phyloP scores from a whole-genome alignment of 192 early-diverging fungal genomes.

The Umbelopsis vinacea region DNA sequence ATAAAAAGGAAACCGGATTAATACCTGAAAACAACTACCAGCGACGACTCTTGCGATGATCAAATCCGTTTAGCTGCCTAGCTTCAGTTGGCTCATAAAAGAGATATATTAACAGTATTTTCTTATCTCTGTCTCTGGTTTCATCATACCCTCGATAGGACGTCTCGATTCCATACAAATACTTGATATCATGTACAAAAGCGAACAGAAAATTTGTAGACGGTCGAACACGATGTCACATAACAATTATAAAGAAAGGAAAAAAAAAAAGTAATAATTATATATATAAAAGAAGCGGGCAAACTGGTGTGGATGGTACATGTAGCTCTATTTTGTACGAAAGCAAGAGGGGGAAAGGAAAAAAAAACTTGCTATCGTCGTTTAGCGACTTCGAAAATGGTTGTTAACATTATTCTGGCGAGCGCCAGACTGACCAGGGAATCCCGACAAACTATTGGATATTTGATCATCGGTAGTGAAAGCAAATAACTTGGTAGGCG shows the following conservation, averaged over 20 bases:
- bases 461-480: constrained; percentile 42
- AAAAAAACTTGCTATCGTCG: not conserved
- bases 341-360: not conserved
- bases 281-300: not conserved
- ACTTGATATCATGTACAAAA: no score
- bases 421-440: not conserved
- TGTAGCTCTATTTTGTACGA: constrained; percentile 7
- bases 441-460: not conserved
- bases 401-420: not conserved
- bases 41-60: constrained; percentile 3
- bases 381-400: not conserved
- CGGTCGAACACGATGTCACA: no score
- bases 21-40: constrained; percentile 19
- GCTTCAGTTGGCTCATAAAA: not conserved
- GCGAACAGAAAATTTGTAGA: no score
- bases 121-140: no score
- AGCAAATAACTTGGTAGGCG: constrained; percentile 52
- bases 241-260: no score
- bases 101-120: not conserved
- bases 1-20: constrained; percentile 53
- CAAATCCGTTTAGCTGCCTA: not conserved
- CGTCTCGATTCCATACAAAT: no score
- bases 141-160: no score
- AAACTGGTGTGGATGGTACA: constrained; percentile 5
- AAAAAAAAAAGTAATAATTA: no score